Percentiles rank a stretch among this genome's conserved stretches.
Conservation (phyloP, 345 rosid species). For the Melastoma malabathricum region DNA sequence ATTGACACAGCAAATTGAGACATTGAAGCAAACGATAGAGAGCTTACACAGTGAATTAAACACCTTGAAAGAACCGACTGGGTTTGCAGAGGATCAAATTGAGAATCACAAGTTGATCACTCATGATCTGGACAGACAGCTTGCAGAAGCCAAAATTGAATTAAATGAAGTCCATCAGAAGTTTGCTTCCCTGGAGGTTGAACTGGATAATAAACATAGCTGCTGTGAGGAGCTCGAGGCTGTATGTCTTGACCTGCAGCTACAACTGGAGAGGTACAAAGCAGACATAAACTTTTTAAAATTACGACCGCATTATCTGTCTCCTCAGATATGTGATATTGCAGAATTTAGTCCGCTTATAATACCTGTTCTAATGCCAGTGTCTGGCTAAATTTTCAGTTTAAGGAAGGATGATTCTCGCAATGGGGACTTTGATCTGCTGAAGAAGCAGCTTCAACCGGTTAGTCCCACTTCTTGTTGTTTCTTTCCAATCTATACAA, state of each 20-base stretch:
- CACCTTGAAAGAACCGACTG: constrained; percentile 19
- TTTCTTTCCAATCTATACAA: neutral
- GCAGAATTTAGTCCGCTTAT: constrained; percentile 3
- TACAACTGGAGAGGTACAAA: constrained; percentile 40
- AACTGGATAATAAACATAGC: constrained; percentile 26
- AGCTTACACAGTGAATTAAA: constrained; percentile 26
- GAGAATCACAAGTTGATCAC: constrained; percentile 20
- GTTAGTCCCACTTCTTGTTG: constrained; percentile 31
- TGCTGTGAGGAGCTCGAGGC: constrained; percentile 37
- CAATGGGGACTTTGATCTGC: constrained; percentile 20
- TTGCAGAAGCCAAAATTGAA: constrained; percentile 21
- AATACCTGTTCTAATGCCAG: constrained; percentile 4
- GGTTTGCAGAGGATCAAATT: constrained; percentile 21
- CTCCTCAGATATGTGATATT: neutral
- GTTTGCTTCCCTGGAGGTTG: constrained; percentile 24
- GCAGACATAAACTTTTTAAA: neutral
- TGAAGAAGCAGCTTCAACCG: constrained; percentile 37
- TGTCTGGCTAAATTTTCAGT: constrained; percentile 26
- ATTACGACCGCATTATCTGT: neutral
- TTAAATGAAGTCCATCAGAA: constrained; percentile 20
- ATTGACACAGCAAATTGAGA: constrained; percentile 21
- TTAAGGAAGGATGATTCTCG: constrained; percentile 20
- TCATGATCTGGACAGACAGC: constrained; percentile 26
- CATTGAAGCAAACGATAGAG: constrained; percentile 23
- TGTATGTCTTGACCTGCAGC: constrained; percentile 30